These are phyloP conservation scores for Chaetomium sp. DNA, from an alignment of 2,329 filamentous ascomycete species.

Conservation along the genomic window DNA sequence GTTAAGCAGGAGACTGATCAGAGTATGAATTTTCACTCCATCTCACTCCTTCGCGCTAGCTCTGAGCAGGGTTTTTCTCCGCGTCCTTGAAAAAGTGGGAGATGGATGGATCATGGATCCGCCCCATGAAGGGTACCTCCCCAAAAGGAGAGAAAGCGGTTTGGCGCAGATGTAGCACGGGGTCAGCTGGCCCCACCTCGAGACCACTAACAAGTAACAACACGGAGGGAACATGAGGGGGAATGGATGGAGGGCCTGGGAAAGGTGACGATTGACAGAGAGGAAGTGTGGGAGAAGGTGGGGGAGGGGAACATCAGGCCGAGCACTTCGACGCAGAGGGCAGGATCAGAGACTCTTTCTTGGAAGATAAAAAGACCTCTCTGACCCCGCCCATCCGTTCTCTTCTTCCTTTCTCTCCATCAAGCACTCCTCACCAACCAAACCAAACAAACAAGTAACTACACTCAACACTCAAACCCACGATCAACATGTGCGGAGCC, in stretches of 20 bases:
- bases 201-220: neutral
- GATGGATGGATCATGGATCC: no score
- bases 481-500: slow-evolving; percentile 20
- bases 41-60: no score
- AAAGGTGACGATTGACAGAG: neutral
- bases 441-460: slow-evolving; percentile 3
- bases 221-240: no score
- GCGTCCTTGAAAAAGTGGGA: no score
- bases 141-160: neutral
- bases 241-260: no score
- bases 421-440: slow-evolving; percentile 1
- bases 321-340: neutral
- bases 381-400: neutral
- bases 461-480: slow-evolving; percentile 1
- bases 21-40: no score
- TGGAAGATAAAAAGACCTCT: neutral
- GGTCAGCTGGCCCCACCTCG: slow-evolving; percentile 4
- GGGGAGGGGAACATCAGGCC: neutral
- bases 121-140: no score
- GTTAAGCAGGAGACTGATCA: no score
- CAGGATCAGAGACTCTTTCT: neutral
- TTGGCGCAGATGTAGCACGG: neutral
- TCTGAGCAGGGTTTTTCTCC: no score
- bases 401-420: neutral
- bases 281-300: neutral